Percentiles rank a stretch among this genome's conserved stretches.
Conservation (phyloP, 768 basidiomycete genomes). For the Floccularia luteovirens region DNA sequence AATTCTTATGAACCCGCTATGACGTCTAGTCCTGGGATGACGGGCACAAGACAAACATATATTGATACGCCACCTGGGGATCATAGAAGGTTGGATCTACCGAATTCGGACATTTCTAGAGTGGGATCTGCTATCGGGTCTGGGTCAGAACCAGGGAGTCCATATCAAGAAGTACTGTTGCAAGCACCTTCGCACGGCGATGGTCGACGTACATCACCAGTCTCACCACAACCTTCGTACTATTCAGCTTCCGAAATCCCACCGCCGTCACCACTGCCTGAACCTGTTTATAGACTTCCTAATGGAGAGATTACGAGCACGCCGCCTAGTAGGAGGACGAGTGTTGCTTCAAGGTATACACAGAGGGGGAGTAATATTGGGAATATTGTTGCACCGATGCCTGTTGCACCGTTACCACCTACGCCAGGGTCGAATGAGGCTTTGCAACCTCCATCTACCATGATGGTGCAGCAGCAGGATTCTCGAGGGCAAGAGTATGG, state of each 20-base stretch:
- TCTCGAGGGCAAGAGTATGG: constrained; percentile 26
- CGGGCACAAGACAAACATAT: constrained; percentile 36
- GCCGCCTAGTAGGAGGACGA: constrained; percentile 32
- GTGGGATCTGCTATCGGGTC: neutral
- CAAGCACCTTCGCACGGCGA: constrained; percentile 15
- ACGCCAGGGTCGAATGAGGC: neutral
- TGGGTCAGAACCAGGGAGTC: constrained; percentile 5
- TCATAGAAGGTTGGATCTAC: constrained; percentile 17
- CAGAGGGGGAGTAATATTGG: constrained; percentile 6
- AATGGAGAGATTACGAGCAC: constrained; percentile 37
- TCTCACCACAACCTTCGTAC: constrained; percentile 47
- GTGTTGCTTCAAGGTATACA: constrained; percentile 22
- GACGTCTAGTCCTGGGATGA: constrained; percentile 24
- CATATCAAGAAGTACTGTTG: constrained; percentile 14
- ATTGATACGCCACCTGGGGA: constrained; percentile 36
- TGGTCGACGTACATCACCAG: constrained; percentile 13
- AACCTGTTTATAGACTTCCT: constrained; percentile 37
- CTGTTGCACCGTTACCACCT: constrained; percentile 14
- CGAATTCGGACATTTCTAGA: constrained; percentile 10
- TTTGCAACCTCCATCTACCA: neutral
- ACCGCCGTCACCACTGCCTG: constrained; percentile 50
- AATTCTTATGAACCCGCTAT: constrained; percentile 44
- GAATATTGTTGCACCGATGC: constrained; percentile 17
- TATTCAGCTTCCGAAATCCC: constrained; percentile 68
- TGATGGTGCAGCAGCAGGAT: constrained; percentile 6